Percentiles rank a stretch among this genome's conserved stretches.
Evolutionary conservation across 345 rosid genomes (phyloP).

Genomic region (Citrus australasica): DNA sequence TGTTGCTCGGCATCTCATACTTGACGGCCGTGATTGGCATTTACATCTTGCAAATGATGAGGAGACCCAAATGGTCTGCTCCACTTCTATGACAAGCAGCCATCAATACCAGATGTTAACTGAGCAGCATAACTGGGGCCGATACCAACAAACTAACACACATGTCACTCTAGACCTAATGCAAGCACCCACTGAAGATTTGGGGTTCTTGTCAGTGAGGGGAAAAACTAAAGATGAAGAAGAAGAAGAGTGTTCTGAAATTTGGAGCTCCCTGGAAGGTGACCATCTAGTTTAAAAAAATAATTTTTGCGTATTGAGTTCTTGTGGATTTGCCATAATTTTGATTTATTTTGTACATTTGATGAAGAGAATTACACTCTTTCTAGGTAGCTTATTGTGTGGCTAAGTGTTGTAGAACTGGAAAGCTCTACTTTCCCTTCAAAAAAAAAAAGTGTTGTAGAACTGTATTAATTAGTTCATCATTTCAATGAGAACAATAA

Average conservation of each 20-base stretch:
- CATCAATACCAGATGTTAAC: constrained; percentile 13
- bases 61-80: constrained; percentile 9
- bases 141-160: constrained; percentile 18
- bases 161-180: constrained; percentile 48
- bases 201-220: constrained; percentile 28
- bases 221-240: constrained; percentile 28
- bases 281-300: constrained; percentile 15
- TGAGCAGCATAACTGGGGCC: constrained; percentile 21
- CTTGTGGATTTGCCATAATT: no score
- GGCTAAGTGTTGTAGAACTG: no score
- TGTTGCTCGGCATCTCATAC: constrained; percentile 32
- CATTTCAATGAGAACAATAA: no score
- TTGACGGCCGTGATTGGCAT: constrained; percentile 23
- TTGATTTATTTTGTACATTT: no score
- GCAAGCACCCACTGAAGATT: constrained; percentile 40
- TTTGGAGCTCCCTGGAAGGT: constrained; percentile 36
- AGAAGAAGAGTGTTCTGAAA: constrained; percentile 21
- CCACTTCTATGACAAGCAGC: neutral
- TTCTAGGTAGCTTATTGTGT: no score
- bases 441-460: no score
- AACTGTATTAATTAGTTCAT: no score
- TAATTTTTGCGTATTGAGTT: no score
- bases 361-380: neutral
- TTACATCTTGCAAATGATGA: constrained; percentile 8
- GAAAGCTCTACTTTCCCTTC: no score